A percentile compares a stretch with the other conserved stretches of the same genome.
These are phyloP conservation scores for Gardenia jasminoides DNA, from an alignment of 257 asterid genomes.

Conservation along the genomic window DNA sequence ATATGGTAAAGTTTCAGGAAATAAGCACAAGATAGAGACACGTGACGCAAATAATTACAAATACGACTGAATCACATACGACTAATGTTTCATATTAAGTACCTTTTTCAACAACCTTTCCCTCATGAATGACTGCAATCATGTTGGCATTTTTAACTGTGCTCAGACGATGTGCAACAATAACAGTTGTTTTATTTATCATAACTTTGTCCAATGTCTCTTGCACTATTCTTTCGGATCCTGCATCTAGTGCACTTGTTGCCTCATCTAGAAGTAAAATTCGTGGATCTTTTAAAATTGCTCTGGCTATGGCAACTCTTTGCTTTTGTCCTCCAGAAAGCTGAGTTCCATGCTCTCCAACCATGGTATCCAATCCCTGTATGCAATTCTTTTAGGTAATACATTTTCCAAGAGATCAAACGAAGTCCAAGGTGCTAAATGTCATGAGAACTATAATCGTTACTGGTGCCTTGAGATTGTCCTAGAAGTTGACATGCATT, in stretches of 20 bases:
- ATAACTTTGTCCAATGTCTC: slow-evolving; percentile 83
- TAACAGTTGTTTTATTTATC: slow-evolving; percentile 74
- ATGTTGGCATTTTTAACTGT: slow-evolving; percentile 76
- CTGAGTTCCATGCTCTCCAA: slow-evolving; percentile 85
- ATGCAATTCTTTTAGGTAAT: background rate
- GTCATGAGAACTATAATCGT: too few species aligned
- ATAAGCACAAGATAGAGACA: background rate
- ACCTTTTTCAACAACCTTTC: slow-evolving; percentile 82
- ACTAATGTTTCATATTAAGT: too few species aligned
- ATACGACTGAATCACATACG: too few species aligned
- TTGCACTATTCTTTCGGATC: slow-evolving; percentile 79
- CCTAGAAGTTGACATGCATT: too few species aligned
- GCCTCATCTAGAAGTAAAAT: slow-evolving; percentile 85
- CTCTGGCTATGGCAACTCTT: slow-evolving; percentile 83
- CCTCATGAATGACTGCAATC: slow-evolving; percentile 75
- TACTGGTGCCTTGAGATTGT: too few species aligned
- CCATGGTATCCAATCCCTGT: slow-evolving; percentile 75
- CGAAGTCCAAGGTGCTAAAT: too few species aligned
- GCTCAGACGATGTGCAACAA: slow-evolving; percentile 82
- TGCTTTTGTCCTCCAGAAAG: slow-evolving; percentile 97
- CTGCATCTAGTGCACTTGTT: slow-evolving; percentile 89
- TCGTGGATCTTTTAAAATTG: slow-evolving; percentile 72
- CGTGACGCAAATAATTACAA: background rate
- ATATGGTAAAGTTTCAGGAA: background rate
- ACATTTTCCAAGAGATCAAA: slow-evolving; percentile 2